Conservation (phyloP, 352 stramenopile genomes). For the Globisporangium heterothallicum region DNA sequence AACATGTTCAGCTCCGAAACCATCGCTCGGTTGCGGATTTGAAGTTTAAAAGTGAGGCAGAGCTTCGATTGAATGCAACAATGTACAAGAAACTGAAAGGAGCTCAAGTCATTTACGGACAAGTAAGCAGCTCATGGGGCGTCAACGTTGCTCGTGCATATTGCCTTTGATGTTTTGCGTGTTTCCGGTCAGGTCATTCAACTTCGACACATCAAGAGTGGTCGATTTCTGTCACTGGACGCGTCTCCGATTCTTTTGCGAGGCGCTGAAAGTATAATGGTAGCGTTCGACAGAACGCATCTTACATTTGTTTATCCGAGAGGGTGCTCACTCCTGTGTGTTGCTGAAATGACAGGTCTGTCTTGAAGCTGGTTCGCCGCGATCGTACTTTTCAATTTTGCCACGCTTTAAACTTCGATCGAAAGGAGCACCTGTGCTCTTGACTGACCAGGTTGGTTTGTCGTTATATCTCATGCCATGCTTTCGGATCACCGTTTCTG, state of each 20-base stretch:
- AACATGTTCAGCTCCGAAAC: slow-evolving; percentile 7
- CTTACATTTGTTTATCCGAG: background rate
- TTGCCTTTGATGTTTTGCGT: no score
- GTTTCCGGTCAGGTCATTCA: slow-evolving; percentile 38
- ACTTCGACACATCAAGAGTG: slow-evolving; percentile 55
- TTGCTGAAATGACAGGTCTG: slow-evolving; percentile 30
- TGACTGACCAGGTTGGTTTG: slow-evolving; percentile 53
- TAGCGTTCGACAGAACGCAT: slow-evolving; percentile 10
- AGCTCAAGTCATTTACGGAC: slow-evolving; percentile 56
- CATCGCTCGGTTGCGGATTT: slow-evolving; percentile 38
- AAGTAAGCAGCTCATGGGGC: slow-evolving; percentile 21
- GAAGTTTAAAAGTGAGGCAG: slow-evolving; percentile 65
- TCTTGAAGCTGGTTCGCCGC: slow-evolving; percentile 36
- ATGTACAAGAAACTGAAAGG: slow-evolving; percentile 68
- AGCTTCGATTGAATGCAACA: slow-evolving; percentile 57
- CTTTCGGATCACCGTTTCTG: background rate
- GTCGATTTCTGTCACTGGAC: slow-evolving; percentile 51
- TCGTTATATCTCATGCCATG: background rate
- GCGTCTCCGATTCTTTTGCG: slow-evolving; percentile 36
- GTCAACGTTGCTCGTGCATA: background rate
- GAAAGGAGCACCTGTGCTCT: slow-evolving; percentile 53
- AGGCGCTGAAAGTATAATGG: slow-evolving; percentile 44
- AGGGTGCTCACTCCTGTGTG: background rate
- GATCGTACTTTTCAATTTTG: slow-evolving; percentile 44
- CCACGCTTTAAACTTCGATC: slow-evolving; percentile 62